Evolutionary conservation across 129 eudicot genomes (phyloP).

Genomic region (Flaveria brownii): DNA sequence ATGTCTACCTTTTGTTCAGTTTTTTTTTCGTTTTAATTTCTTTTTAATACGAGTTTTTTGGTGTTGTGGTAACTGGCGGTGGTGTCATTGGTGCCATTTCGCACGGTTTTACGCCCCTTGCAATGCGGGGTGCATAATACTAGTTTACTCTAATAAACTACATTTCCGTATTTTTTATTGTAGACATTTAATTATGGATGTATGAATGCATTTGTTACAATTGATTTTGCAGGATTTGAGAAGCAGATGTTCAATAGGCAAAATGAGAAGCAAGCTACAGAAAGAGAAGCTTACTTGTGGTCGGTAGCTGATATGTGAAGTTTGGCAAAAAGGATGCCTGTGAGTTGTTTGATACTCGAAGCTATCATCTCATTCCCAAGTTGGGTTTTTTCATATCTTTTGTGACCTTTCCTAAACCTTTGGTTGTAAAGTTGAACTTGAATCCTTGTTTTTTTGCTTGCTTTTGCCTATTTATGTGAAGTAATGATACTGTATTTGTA

Average conservation of each 20-base stretch:
- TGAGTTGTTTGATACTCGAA: background rate
- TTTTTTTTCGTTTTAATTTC: too few relatives aligned
- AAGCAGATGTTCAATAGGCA: slow-evolving; percentile 68
- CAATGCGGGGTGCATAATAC: too few relatives aligned
- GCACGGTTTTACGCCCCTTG: too few relatives aligned
- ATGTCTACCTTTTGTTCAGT: too few relatives aligned
- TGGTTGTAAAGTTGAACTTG: background rate
- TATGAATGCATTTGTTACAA: background rate
- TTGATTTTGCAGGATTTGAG: slow-evolving; percentile 60
- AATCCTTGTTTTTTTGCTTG: background rate
- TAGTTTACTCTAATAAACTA: too few relatives aligned
- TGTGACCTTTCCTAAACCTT: background rate
- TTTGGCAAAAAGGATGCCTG: slow-evolving; percentile 1
- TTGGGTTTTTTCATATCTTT: background rate
- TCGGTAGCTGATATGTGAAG: slow-evolving; percentile 87
- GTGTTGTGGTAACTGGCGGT: too few relatives aligned
- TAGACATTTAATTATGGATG: background rate
- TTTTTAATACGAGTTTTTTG: too few relatives aligned
- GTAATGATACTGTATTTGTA: too few relatives aligned
- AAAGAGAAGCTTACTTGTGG: slow-evolving; percentile 86
- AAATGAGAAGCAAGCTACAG: slow-evolving; percentile 79
- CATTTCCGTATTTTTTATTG: too few relatives aligned
- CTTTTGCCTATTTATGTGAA: background rate
- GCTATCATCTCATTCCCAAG: background rate
- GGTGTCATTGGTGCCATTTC: too few relatives aligned